phyloP scores from a whole-genome alignment of 129 eudicot species.

The Arctium minus region DNA sequence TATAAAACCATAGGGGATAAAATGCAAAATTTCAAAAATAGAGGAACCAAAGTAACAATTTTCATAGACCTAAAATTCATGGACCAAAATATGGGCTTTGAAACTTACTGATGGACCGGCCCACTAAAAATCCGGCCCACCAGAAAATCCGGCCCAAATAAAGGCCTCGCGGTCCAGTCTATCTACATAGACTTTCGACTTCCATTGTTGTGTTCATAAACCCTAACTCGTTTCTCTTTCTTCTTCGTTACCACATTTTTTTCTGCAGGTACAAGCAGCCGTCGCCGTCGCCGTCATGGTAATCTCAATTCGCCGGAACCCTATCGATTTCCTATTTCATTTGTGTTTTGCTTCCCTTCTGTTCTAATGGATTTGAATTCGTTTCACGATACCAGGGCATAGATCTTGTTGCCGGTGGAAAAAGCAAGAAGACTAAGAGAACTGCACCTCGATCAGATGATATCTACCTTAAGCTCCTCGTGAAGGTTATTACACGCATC shows the following conservation, averaged over 20 bases:
- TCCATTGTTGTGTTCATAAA: not conserved
- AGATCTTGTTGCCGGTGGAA: conserved; percentile 48
- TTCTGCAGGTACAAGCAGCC: conserved; percentile 20
- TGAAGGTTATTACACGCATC: conserved; percentile 28
- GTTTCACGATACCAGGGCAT: conserved; percentile 29
- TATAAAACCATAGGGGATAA: too few relatives aligned
- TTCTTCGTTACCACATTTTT: not conserved
- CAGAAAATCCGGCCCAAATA: not conserved
- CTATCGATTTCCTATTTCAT: not conserved
- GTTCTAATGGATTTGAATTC: not conserved
- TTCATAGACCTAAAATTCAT: too few relatives aligned
- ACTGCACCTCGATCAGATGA: conserved; percentile 52
- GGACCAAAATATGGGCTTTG: not conserved
- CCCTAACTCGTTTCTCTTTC: conserved; percentile 7
- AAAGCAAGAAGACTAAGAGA: conserved; percentile 46
- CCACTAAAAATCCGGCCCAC: not conserved
- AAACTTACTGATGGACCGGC: not conserved
- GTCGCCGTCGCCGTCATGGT: conserved; percentile 19
- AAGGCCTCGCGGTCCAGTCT: not conserved
- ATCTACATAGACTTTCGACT: not conserved
- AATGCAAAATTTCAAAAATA: too few relatives aligned
- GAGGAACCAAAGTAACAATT: too few relatives aligned
- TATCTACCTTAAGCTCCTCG: conserved; percentile 51
- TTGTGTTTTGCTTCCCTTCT: not conserved
- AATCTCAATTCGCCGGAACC: not conserved